Percentiles rank a stretch among this genome's conserved stretches.
These are phyloP conservation scores for Hyphopichia pseudoburtonii DNA, from an alignment of 1,139 yeast genomes.

Conservation along the genomic window DNA sequence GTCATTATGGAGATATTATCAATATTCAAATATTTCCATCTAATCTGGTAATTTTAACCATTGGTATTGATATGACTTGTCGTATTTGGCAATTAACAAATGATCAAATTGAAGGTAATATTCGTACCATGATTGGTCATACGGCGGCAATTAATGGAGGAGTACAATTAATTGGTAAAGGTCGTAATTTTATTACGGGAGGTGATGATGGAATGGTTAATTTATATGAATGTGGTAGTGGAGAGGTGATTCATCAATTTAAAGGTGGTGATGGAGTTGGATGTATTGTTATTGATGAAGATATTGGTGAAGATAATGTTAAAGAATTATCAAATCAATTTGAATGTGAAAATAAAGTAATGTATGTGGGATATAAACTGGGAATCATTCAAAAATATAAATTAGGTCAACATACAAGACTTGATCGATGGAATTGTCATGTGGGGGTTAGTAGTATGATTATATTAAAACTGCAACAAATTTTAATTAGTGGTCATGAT, in stretches of 20 bases:
- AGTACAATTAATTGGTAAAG: conserved; percentile 53
- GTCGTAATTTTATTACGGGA: conserved; percentile 60
- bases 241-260: conserved; percentile 40
- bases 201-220: conserved; percentile 53
- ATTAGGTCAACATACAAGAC: conserved; percentile 20
- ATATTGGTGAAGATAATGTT: conserved; percentile 1
- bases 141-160: conserved; percentile 46
- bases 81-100: conserved; percentile 51
- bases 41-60: conserved; percentile 53
- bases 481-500: conserved; percentile 23
- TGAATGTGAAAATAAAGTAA: conserved; percentile 34
- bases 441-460: no score
- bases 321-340: not conserved
- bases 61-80: conserved; percentile 55
- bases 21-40: conserved; percentile 54
- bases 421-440: no score
- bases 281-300: conserved; percentile 14
- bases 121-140: conserved; percentile 32
- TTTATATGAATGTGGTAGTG: conserved; percentile 71
- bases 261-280: conserved; percentile 34
- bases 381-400: conserved; percentile 37
- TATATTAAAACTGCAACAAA: no score
- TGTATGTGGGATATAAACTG: conserved; percentile 44
- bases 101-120: not conserved
- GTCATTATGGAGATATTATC: conserved; percentile 51